Evolutionary conservation across 495 filamentous ascomycete genomes (phyloP), one percentile per base, ranked within the genome.

Genomic region (Terfezia boudieri): DNA sequence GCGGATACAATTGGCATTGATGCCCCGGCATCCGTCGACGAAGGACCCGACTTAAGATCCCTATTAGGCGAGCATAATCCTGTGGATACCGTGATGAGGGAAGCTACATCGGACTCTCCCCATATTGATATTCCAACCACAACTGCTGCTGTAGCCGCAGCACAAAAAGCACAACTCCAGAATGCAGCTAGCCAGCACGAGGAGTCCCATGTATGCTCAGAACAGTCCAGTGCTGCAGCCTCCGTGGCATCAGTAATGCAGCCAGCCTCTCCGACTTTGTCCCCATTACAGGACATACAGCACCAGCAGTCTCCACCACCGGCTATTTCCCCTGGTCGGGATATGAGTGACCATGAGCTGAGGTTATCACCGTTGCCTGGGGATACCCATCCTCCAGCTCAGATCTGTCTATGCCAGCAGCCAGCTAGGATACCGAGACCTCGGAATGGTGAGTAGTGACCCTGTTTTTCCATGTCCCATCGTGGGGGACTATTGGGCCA

Each of bases 361-460:
- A 58, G 17, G 49, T 9, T 23, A 12, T 57, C 60, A 50, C 53
- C 46, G n/a, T 55, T 56, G 26, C 54, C 55, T 49, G 54, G 50
- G 55, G 52, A 58, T 53, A 46, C 67, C n/a, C 61, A 14, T 67
- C 55, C 51, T 56, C 50, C 52, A 63, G 60, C 51, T 53, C 55
- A 58, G 57, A 77, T 94, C 55, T 98, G 90, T 71, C 77, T 95
- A 60, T 98, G 90, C 68, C 84, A 92, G 59, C 85, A 86, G 23
- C 84, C 86, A 59, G 85, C 86, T 6, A 94, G 95, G 68, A 86
- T 96, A 52, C 90, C 90, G 26, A 72, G 90, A 60, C 90, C 90
- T 54, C 78, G 90, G 63, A 98, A 98, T 73, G 86, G 90, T 96
- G 75, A 69, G 85, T 77, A 54, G 59, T 60, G 60, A 55, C 61